phyloP scores from a whole-genome alignment of 495 filamentous ascomycete genomes.

The Talaromyces thailandensis region DNA sequence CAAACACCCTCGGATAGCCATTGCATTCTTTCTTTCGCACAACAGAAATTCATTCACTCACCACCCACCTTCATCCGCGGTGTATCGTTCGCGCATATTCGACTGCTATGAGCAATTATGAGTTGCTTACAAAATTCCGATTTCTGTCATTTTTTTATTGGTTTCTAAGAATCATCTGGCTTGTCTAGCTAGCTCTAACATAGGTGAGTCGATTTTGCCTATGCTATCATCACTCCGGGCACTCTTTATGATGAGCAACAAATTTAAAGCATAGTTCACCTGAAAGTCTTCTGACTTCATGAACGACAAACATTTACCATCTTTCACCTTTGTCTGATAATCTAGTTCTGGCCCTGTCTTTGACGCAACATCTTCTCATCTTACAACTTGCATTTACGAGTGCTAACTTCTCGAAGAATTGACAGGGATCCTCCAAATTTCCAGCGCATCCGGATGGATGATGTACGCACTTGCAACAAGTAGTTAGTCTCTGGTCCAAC shows the following conservation, averaged over 20 bases:
- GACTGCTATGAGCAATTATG: too few species aligned
- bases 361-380: not conserved
- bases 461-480: not conserved
- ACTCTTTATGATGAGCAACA: slow-evolving; percentile 34
- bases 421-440: not conserved
- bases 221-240: not conserved
- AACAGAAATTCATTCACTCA: not conserved
- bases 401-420: not conserved
- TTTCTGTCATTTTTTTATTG: too few species aligned
- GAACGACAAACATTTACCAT: slow-evolving; percentile 43
- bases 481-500: not conserved
- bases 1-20: not conserved
- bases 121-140: too few species aligned
- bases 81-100: not conserved
- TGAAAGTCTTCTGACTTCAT: slow-evolving; percentile 38
- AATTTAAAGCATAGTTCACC: slow-evolving; percentile 43
- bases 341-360: not conserved
- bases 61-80: not conserved
- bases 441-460: not conserved
- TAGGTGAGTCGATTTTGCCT: not conserved
- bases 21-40: not conserved
- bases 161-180: too few species aligned
- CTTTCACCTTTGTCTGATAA: slow-evolving; percentile 37
- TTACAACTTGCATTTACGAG: not conserved
- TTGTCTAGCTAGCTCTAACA: not conserved